Conservation (phyloP, 768 basidiomycete species). For the Phanerochaete sordida region DNA sequence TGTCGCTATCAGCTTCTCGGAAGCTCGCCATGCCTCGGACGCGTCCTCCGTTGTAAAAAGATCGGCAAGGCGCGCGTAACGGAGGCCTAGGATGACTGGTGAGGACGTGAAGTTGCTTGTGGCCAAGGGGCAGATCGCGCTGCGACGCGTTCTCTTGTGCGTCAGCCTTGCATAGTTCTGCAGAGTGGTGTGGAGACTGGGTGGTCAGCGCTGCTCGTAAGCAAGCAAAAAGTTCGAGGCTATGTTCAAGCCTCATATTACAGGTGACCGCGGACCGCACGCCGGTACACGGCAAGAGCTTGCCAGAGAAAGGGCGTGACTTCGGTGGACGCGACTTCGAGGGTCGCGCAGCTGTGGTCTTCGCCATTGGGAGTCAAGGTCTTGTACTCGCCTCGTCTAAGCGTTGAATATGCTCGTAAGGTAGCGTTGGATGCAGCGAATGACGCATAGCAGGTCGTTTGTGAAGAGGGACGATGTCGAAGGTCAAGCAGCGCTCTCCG, state of each 20-base stretch:
- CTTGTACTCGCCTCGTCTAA: no score
- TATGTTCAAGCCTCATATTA: slow-evolving; percentile 77
- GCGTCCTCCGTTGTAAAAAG: slow-evolving; percentile 74
- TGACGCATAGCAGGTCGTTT: no score
- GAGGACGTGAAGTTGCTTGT: not conserved
- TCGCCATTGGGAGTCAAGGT: no score
- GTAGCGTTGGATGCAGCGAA: no score
- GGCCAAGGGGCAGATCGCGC: slow-evolving; percentile 49
- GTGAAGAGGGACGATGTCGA: no score
- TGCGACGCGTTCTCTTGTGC: slow-evolving; percentile 57
- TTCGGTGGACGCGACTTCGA: not conserved
- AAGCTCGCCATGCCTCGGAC: slow-evolving; percentile 55
- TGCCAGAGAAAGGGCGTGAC: slow-evolving; percentile 21
- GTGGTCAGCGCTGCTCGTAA: not conserved
- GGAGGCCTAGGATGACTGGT: slow-evolving; percentile 57
- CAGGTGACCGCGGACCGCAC: slow-evolving; percentile 40
- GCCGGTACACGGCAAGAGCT: slow-evolving; percentile 77
- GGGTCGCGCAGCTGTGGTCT: not conserved
- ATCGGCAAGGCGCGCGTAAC: slow-evolving; percentile 85
- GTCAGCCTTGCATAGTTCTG: slow-evolving; percentile 79
- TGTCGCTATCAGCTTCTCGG: slow-evolving; percentile 53
- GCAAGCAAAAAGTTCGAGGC: slow-evolving; percentile 34
- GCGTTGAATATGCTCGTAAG: no score
- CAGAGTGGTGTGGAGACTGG: not conserved
- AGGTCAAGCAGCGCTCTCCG: no score